Evolutionary conservation across 129 eudicot genomes (phyloP).

Genomic region (Flaveria ramosissima): DNA sequence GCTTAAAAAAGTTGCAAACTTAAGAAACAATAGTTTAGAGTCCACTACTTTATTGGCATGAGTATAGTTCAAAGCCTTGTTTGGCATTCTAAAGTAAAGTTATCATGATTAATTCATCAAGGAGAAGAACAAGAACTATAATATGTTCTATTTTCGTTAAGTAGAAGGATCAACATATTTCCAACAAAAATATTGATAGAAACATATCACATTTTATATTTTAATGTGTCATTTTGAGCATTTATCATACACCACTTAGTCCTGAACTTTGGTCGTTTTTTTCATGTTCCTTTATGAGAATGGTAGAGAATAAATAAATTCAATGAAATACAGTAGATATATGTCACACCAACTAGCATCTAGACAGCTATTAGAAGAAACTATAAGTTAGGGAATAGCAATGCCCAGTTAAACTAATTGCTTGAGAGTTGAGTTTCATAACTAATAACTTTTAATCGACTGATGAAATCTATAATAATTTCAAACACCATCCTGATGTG

Average conservation of each 20-base stretch:
- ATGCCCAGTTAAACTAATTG: constrained; percentile 15
- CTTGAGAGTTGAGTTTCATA: constrained; percentile 15
- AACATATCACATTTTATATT: neutral
- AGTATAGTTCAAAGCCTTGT: neutral
- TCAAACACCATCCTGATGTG: neutral
- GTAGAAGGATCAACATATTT: constrained; percentile 10
- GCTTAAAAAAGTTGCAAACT: constrained; percentile 4
- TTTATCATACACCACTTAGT: constrained; percentile 8
- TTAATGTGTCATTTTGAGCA: neutral
- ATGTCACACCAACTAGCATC: constrained; percentile 16
- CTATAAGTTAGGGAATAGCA: constrained; percentile 6
- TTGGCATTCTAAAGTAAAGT: constrained; percentile 1
- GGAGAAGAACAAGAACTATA: neutral
- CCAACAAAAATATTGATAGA: constrained; percentile 6
- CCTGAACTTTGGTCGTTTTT: neutral
- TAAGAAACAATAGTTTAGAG: neutral
- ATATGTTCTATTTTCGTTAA: neutral
- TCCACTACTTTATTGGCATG: neutral
- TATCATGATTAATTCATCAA: neutral
- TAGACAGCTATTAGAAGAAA: constrained; percentile 6
- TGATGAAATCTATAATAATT: neutral
- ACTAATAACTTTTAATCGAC: neutral
- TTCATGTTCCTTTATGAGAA: constrained; percentile 2
- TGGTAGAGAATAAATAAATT: constrained; percentile 3
- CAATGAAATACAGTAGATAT: neutral